Evolutionary conservation across 345 rosid genomes (phyloP), one percentile per base, ranked within the genome.

Genomic region (Triadica sebifera): DNA sequence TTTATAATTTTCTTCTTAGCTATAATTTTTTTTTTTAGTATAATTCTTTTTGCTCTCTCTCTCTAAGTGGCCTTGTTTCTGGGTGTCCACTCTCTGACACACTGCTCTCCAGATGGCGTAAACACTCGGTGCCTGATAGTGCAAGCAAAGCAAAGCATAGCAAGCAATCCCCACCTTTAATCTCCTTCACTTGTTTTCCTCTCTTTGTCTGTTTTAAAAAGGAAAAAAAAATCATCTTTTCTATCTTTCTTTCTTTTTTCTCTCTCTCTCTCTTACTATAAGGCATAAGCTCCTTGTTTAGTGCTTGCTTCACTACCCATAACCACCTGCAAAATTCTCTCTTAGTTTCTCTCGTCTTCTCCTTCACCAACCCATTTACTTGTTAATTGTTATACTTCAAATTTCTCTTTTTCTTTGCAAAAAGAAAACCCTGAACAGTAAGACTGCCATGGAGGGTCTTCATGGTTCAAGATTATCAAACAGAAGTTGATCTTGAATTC

Each of bases 101-200:
- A 76, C 81, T 83, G 81, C 73, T 75, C 70, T 70, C 74, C 50
- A 65, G 71, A n/a, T 72, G 81, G 91, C 84, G 79, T 78, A 86
- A 77, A 66, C 77, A 78, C 75, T 79, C 71, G 89, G 83, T 92
- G 87, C 79, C 94, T 88, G 94, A 81, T 88, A 84, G 85, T 89
- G 97, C 93, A 93, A 93, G 97, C 92, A 88, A 93, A 93, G 97
- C 92, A 29, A 29, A 29, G 34, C 34, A 29, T 1, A 29, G 2
- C 34, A 89, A 93, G 0, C 43, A 47, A 82, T 60, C 84, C 84
- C 83, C 67, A 63, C 73, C 57, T 75, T 74, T 74, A 58, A 38
- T 66, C 63, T 60, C 66, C 70, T 20, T 68, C 71, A 8, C 73
- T 59, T 71, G 46, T 79, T 79, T 67, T 10, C 8, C 47, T 24